Percentiles rank a stretch among this genome's conserved stretches.
Conservation (phyloP, 2,329 filamentous ascomycete genomes). For the Sphaerulina musiva region DNA sequence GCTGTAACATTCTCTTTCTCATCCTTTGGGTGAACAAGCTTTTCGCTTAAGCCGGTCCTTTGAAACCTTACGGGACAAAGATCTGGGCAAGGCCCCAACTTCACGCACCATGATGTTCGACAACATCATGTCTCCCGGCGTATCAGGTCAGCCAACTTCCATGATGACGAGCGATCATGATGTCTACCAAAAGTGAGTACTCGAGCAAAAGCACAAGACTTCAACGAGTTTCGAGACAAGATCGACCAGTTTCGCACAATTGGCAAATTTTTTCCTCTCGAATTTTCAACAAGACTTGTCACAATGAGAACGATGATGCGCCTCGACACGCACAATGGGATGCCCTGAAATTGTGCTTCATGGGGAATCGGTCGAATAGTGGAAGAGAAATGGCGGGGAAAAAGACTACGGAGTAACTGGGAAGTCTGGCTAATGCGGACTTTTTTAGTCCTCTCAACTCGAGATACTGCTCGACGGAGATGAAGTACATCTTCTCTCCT, state of each 20-base stretch:
- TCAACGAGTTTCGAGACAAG: not conserved
- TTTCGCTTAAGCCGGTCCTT: not conserved
- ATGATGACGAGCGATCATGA: conserved; percentile 25
- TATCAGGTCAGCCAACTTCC: conserved; percentile 18
- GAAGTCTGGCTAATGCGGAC: conserved; percentile 12
- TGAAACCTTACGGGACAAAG: not conserved
- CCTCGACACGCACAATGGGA: no score
- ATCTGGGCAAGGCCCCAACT: not conserved
- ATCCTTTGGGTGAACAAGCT: not conserved
- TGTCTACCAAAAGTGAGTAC: conserved; percentile 30
- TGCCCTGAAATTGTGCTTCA: no score
- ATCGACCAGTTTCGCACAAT: not conserved
- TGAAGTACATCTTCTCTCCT: conserved; percentile 73
- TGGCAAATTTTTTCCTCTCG: not conserved
- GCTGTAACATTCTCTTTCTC: not conserved
- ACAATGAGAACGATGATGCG: no score
- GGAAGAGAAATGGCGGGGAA: no score
- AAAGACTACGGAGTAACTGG: no score
- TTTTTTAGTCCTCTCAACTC: conserved; percentile 60
- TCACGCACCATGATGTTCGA: conserved; percentile 2
- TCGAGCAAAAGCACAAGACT: not conserved
- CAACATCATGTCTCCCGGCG: conserved; percentile 4
- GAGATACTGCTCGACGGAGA: conserved; percentile 67
- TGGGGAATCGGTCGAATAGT: no score
- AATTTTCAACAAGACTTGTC: no score